Conservation (phyloP, 2,329 filamentous ascomycete genomes). For the Aspergillus sojae region DNA sequence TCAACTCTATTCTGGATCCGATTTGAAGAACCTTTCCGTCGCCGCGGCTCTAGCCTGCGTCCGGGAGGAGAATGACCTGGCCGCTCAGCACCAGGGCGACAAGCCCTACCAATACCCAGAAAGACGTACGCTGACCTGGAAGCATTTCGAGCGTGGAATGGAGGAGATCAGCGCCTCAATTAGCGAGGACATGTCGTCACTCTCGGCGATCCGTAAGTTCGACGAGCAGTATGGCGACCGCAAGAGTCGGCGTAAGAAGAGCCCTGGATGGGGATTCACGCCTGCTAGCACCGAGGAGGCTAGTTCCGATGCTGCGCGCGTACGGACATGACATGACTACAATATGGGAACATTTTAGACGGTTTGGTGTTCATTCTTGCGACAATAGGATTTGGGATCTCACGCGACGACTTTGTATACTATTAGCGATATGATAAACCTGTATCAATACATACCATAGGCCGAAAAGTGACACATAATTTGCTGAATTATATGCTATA, state of each 20-base stretch:
- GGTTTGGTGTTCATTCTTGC: constrained; percentile 2
- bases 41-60: constrained; percentile 54
- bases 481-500: not conserved
- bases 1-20: constrained; percentile 54
- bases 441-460: constrained; percentile 32
- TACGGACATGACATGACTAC: constrained; percentile 36
- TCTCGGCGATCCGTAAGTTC: constrained; percentile 88
- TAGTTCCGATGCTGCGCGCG: constrained; percentile 42
- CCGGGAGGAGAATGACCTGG: constrained; percentile 48
- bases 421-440: constrained; percentile 32
- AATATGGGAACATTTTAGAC: not conserved
- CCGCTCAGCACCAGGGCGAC: constrained; percentile 38
- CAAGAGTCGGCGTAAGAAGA: constrained; percentile 66
- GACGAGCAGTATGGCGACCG: constrained; percentile 93
- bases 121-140: constrained; percentile 63
- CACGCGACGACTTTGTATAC: constrained; percentile 26
- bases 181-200: constrained; percentile 86
- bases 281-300: constrained; percentile 37
- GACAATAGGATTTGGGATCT: constrained; percentile 8
- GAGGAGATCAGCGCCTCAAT: constrained; percentile 90
- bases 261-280: constrained; percentile 54
- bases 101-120: constrained; percentile 65
- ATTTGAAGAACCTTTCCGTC: constrained; percentile 55
- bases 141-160: constrained; percentile 84
- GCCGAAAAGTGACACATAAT: not conserved